Conservation (phyloP, 176 grass and related monocot genomes). For the Cenchrus americanus region DNA sequence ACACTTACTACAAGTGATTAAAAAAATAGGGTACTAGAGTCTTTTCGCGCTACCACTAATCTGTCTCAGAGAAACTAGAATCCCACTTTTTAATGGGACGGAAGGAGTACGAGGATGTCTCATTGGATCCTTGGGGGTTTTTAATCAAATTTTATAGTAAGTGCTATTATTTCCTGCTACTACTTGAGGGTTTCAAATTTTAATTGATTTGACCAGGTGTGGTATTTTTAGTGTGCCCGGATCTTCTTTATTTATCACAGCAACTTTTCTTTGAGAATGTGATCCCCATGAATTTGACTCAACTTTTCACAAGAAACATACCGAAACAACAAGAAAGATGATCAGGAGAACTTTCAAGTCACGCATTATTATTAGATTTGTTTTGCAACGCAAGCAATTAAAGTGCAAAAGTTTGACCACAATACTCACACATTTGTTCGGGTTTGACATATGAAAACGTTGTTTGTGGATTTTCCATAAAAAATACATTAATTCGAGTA, state of each 20-base stretch:
- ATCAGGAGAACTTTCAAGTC: neutral
- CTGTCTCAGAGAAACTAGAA: no score
- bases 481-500: neutral
- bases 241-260: neutral
- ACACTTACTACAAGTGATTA: no score
- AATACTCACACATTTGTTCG: neutral
- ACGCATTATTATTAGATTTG: neutral
- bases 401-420: neutral
- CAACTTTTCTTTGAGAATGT: neutral
- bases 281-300: neutral
- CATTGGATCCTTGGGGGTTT: neutral
- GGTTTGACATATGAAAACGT: neutral
- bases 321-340: neutral
- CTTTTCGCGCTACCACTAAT: no score
- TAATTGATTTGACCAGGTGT: neutral
- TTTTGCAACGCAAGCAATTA: neutral
- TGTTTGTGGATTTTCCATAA: neutral
- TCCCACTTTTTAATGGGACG: no score
- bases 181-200: neutral
- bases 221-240: neutral
- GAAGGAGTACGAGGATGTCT: conserved; percentile 11
- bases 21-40: no score
- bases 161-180: no score
- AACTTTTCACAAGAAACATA: neutral
- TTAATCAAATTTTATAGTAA: neutral